Evolutionary conservation across 768 basidiomycete genomes (phyloP).

Genomic region (Podaxis carcinomalis): DNA sequence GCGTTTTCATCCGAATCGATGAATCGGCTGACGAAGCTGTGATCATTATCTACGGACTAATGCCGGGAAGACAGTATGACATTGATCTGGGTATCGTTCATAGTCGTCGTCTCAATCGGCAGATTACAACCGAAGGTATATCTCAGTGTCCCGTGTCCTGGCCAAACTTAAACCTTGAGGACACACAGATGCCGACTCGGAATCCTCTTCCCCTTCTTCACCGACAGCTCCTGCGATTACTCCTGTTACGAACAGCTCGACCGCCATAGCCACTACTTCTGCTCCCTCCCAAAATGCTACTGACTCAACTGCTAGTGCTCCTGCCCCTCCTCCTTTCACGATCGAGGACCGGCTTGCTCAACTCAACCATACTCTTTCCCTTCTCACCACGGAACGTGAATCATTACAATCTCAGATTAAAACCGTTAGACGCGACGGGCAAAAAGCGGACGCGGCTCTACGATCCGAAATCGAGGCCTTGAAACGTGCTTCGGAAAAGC

Average conservation of each 20-base stretch:
- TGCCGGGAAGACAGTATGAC: conserved; percentile 88
- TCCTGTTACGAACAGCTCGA: not conserved
- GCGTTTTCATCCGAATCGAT: conserved; percentile 74
- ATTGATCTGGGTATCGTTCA: conserved; percentile 77
- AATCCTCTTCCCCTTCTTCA: conserved; percentile 27
- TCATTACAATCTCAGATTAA: conserved; percentile 69
- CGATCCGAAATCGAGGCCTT: conserved; percentile 82
- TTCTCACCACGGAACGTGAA: conserved; percentile 64
- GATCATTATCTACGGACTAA: conserved; percentile 85
- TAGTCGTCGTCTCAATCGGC: conserved; percentile 38
- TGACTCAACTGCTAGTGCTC: conserved; percentile 10
- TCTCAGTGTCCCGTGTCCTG: not conserved
- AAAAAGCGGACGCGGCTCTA: conserved; percentile 77
- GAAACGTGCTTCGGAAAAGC: conserved; percentile 80
- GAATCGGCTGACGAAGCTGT: conserved; percentile 83
- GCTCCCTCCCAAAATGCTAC: conserved; percentile 16
- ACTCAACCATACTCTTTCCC: conserved; percentile 62
- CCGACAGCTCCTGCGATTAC: conserved; percentile 5
- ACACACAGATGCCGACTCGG: conserved; percentile 25
- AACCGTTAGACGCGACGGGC: conserved; percentile 71
- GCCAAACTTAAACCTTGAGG: not conserved
- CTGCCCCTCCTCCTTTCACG: conserved; percentile 35
- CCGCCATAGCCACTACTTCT: not conserved
- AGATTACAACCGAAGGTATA: conserved; percentile 66
- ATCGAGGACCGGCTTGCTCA: conserved; percentile 65